Evolutionary conservation across 1,139 yeast species (phyloP).

Genomic region (Taphrina betulina): DNA sequence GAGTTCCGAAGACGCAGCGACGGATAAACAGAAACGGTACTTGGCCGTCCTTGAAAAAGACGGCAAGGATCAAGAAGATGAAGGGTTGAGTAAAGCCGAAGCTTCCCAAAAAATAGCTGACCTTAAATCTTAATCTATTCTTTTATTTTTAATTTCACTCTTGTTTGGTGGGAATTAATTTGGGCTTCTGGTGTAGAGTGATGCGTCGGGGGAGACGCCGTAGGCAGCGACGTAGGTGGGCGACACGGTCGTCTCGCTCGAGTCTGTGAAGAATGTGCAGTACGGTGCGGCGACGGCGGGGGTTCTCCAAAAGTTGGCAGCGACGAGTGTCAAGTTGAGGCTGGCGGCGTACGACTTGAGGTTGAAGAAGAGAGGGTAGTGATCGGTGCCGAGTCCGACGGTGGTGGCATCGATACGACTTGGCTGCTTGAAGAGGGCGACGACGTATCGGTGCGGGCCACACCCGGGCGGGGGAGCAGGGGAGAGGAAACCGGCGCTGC

Average conservation of each 20-base stretch:
- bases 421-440: constrained; percentile 14
- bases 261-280: constrained; percentile 20
- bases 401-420: constrained; percentile 2
- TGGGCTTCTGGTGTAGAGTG: neutral
- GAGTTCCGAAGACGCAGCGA: constrained; percentile 7
- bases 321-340: constrained; percentile 7
- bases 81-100: constrained; percentile 20
- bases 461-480: constrained; percentile 17
- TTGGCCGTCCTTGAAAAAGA: constrained; percentile 28
- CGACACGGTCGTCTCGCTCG: constrained; percentile 4
- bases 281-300: constrained; percentile 5
- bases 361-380: constrained; percentile 17
- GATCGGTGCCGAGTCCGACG: constrained; percentile 13
- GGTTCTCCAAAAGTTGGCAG: constrained; percentile 17
- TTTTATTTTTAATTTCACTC: no score
- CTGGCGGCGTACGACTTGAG: constrained; percentile 11
- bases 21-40: constrained; percentile 23
- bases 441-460: constrained; percentile 18
- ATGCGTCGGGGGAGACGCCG: constrained; percentile 8
- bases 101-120: constrained; percentile 30
- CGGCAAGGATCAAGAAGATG: constrained; percentile 19
- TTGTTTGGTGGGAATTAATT: neutral
- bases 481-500: constrained; percentile 1
- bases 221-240: constrained; percentile 7
- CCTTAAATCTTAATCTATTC: no score